Base-by-base conservation (phyloP, 306 rosid genomes). In the Datisca glomerata region DNA sequence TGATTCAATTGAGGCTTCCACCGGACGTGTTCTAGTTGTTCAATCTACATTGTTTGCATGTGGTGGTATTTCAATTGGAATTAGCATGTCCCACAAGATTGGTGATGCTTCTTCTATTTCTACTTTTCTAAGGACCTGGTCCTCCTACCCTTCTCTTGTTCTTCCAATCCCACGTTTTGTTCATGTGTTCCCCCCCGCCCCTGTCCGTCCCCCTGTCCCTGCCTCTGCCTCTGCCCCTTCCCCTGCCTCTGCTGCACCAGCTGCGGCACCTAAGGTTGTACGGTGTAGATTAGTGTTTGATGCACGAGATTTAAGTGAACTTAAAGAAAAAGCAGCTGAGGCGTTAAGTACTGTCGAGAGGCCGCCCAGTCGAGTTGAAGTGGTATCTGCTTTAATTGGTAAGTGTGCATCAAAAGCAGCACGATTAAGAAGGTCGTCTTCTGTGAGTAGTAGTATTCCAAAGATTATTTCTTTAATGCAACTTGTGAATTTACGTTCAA, bases 311-410 rank as follows among this genome's bases (percentile, higher is more conserved):
- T 40, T 69, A 8, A 17, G 36, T 5, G 21, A 50, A 2, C 67
- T 64, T n/a, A 68, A 61, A 38, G 43, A 49, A 0, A 49, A 38
- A 38, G 34, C 27, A 2, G 12, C 55, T 20, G 11, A 42, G 13
- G 24, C 27, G 9, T n/a, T n/a, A n/a, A n/a, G n/a, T n/a, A 41
- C 19, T 18, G 56, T 53, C 12, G 10, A 44, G n/a, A n/a, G n/a
- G 24, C 28, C 47, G 12, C 53, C 74, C 6, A 47, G 68, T 1
- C 43, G 68, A 18, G 68, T 69, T 0, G 73, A 69, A 38, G 63
- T 45, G 3, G 56, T 68, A 14, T 45, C 55, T 3, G 60, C 80
- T 6, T 66, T 73, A 8, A 55, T 68, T 0, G 58, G 64, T 66
- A 74, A 57, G 24, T 54, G 64, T 27, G 47, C 42, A 1, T 57